A percentile compares a stretch with the other conserved stretches of the same genome.
Conservation (phyloP, 2,329 filamentous ascomycete species). For the Epichloe scottii region DNA sequence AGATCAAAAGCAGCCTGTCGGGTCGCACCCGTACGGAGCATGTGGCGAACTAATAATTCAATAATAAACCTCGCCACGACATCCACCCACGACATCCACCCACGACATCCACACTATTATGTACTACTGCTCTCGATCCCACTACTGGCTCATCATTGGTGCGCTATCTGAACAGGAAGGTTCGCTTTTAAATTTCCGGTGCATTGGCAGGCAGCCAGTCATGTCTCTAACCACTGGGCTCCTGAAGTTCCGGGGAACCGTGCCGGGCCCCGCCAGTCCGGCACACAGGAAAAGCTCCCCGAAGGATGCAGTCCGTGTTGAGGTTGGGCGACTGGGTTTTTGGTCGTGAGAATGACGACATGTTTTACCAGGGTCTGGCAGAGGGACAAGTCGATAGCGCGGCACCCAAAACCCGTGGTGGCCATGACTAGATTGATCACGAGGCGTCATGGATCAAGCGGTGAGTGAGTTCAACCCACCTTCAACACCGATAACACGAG, state of each 20-base stretch:
- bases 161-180: background rate
- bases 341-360: conserved; percentile 2
- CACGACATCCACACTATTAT: no score
- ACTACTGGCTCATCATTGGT: background rate
- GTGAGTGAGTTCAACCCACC: background rate
- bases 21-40: conserved; percentile 6
- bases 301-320: background rate
- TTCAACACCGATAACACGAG: background rate
- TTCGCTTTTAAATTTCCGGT: conserved; percentile 1
- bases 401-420: background rate
- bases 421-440: background rate
- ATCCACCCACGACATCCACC: background rate
- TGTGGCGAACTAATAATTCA: background rate
- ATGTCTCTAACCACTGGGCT: background rate
- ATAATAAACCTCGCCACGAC: background rate
- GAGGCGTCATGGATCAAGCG: conserved; percentile 1
- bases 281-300: conserved; percentile 5
- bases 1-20: conserved; percentile 10
- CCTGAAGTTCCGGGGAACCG: conserved; percentile 9
- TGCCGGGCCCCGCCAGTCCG: conserved; percentile 9
- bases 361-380: background rate
- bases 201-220: conserved; percentile 1
- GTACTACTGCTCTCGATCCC: background rate
- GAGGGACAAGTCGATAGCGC: background rate
- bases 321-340: background rate